A percentile compares a stretch with the other conserved stretches of the same genome.
These are phyloP conservation scores for Prunella vulgaris DNA, from an alignment of 257 asterid genomes.

Conservation along the genomic window DNA sequence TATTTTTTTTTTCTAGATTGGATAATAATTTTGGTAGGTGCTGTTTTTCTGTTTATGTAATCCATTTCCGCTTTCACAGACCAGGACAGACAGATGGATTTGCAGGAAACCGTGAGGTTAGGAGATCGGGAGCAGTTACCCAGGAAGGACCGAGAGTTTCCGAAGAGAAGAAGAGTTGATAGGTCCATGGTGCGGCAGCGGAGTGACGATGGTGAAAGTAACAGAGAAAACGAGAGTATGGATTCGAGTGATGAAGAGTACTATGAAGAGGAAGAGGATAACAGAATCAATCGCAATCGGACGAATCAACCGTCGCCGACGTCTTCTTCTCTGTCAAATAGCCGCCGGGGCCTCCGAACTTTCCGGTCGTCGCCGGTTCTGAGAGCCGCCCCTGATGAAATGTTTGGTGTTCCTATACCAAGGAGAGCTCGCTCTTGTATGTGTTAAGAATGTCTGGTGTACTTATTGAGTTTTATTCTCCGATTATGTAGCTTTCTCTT, in stretches of 20 bases:
- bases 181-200: slow-evolving; percentile 27
- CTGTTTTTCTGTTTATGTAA: background rate
- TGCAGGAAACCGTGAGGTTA: slow-evolving; percentile 40
- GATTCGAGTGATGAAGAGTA: slow-evolving; percentile 41
- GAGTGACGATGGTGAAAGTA: slow-evolving; percentile 33
- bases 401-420: slow-evolving; percentile 46
- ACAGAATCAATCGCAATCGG: slow-evolving; percentile 31
- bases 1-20: background rate
- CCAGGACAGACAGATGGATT: slow-evolving; percentile 35
- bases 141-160: slow-evolving; percentile 38
- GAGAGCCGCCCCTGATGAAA: slow-evolving; percentile 34
- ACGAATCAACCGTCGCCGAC: slow-evolving; percentile 21
- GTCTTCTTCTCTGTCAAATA: slow-evolving; percentile 31
- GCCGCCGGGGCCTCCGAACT: slow-evolving; percentile 35
- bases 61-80: slow-evolving; percentile 22
- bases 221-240: slow-evolving; percentile 33
- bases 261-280: slow-evolving; percentile 30
- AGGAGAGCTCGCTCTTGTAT: slow-evolving; percentile 64
- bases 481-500: slow-evolving; percentile 1
- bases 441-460: slow-evolving; percentile 3
- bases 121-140: slow-evolving; percentile 44
- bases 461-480: background rate
- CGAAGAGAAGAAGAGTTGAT: slow-evolving; percentile 42
- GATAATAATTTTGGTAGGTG: background rate
- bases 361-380: slow-evolving; percentile 39